Conservation (phyloP, 2,329 filamentous ascomycete species). For the Diaporthe sp. region DNA sequence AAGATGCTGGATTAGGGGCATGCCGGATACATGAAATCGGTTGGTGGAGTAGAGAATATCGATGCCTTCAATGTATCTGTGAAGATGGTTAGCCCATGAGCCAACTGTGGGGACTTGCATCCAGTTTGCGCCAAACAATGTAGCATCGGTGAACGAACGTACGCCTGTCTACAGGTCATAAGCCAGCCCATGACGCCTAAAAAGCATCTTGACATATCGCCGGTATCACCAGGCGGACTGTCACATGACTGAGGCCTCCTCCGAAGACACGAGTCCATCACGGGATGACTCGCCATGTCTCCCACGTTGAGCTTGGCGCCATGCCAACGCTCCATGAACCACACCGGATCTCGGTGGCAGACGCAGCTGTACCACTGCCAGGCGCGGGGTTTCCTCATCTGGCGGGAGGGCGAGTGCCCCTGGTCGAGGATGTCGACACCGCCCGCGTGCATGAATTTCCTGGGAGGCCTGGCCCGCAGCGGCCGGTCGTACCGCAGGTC, state of each 20-base stretch:
- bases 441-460: background rate
- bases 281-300: background rate
- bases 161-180: conserved; percentile 28
- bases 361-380: conserved; percentile 37
- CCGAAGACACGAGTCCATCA: background rate
- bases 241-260: background rate
- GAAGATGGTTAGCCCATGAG: background rate
- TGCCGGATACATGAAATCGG: background rate
- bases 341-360: conserved; percentile 24
- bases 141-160: background rate
- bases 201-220: conserved; percentile 6
- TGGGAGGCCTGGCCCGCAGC: background rate
- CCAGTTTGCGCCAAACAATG: background rate
- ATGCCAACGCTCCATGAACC: background rate
- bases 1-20: background rate
- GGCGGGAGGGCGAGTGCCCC: background rate
- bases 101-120: background rate
- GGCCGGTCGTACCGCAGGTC: background rate
- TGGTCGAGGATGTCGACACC: background rate
- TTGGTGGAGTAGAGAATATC: conserved; percentile 31
- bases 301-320: background rate
- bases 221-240: background rate
- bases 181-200: conserved; percentile 34
- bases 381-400: background rate
- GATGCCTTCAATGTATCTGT: conserved; percentile 25